Base-by-base conservation (phyloP, 805 yeast species). In the Sungouiella blattae region DNA sequence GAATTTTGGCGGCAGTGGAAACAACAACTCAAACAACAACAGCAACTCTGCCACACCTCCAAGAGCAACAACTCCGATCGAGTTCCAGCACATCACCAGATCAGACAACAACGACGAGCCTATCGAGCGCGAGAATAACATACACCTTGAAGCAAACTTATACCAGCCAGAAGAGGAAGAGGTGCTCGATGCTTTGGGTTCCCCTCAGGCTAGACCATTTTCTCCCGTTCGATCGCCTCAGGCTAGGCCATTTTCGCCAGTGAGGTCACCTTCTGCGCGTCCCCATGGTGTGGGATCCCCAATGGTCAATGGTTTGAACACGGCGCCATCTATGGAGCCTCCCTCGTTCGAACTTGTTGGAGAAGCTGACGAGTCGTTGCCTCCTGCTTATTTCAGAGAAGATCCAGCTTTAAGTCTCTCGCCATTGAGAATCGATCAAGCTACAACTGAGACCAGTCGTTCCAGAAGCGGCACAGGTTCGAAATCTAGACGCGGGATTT, bases 101-200 rank as follows among this genome's bases (percentile, higher is more conserved):
- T 25, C 46, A 0, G 28, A 38, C 32, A 53, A 52, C 30, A 55
- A 59, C 38, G 58, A 58, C 41, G 59, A 50, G 5, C 66, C 73
- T 0, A 52, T 64, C 0, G 59, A 62, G 36, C 45, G 64, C 29
- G 73, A 68, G 33, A 37, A 43, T 9, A 60, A 64, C 38, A 57
- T 67, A 57, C 73, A 67, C 43, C 50, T 68, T 20, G 70, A 58
- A 18, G 64, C 73, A 3, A 68, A 68, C 37, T 40, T 82, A 5
- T 82, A 77, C 54, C 68, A 73, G 45, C 89, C 88, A 0, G 68
- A 62, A 1, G 54, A 55, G 12, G 52, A 70, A 14, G 71, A 69
- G 4, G 32, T 42, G 1, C 26, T 43, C 15, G 39, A 37, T 16
- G 39, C 38, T 5, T 40, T 47, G 16, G 44, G 40, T 6, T 39